phyloP scores from a whole-genome alignment of 805 yeast species.

The Isabelozyma pseudorhagii region DNA sequence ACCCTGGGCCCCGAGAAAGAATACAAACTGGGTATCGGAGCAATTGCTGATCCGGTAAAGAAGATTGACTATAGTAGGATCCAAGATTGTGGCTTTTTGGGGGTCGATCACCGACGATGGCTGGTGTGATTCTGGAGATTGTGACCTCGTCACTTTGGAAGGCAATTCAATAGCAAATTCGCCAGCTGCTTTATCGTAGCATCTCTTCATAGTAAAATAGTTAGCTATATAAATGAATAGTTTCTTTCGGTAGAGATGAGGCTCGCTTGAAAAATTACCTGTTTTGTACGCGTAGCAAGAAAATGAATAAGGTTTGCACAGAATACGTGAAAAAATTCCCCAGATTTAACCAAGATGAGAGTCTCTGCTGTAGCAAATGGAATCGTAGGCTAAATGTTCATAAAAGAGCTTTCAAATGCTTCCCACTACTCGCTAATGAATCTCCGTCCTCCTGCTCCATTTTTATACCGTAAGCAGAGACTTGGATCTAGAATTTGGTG shows the following conservation, averaged over 20 bases:
- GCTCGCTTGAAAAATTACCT: not conserved
- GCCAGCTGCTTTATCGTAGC: not conserved
- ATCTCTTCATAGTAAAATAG: not conserved
- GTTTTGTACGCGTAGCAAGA: not conserved
- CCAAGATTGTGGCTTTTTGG: not conserved
- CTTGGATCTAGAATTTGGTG: too few relatives aligned
- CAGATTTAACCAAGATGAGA: not conserved
- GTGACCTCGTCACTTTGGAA: not conserved
- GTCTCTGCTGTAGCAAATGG: too few relatives aligned
- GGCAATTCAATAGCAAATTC: not conserved
- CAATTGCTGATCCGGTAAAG: not conserved
- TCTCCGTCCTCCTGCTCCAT: too few relatives aligned
- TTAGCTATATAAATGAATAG: not conserved
- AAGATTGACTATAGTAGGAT: not conserved
- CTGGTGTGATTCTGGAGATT: not conserved
- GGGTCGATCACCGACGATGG: not conserved
- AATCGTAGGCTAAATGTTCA: too few relatives aligned
- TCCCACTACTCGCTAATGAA: too few relatives aligned
- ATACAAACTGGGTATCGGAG: slow-evolving; percentile 8
- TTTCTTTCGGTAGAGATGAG: not conserved
- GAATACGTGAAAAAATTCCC: not conserved
- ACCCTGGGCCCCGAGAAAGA: slow-evolving; percentile 31
- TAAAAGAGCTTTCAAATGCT: too few relatives aligned
- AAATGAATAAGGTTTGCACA: not conserved
- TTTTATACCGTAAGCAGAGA: too few relatives aligned